Evolutionary conservation across 345 rosid species (phyloP).

Genomic region (Salix suchowensis): DNA sequence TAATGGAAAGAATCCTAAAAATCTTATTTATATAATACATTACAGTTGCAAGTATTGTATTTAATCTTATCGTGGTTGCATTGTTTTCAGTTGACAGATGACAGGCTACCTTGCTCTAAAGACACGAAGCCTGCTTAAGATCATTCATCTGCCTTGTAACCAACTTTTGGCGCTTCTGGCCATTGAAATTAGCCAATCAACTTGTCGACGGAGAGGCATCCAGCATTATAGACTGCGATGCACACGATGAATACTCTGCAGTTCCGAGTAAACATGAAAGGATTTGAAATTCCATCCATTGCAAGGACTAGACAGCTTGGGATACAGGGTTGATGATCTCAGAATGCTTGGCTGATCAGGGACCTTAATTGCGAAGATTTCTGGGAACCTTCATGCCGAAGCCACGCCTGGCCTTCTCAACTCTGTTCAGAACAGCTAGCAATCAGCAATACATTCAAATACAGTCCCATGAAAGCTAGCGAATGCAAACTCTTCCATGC

Average conservation of each 20-base stretch:
- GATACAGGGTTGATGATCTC: not conserved
- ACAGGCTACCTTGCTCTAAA: not conserved
- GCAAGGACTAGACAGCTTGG: not conserved
- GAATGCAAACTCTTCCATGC: not conserved
- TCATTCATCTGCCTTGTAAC: not conserved
- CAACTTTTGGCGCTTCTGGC: not conserved
- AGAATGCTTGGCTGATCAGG: not conserved
- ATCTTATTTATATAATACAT: not conserved
- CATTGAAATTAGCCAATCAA: not conserved
- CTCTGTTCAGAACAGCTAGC: conserved; percentile 10
- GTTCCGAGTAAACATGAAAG: not conserved
- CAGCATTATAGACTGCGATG: not conserved
- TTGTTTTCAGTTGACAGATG: not conserved
- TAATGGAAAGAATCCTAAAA: not conserved
- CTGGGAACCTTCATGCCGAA: conserved; percentile 28
- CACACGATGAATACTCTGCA: not conserved
- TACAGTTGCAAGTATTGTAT: too few relatives aligned
- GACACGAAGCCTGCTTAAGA: not conserved
- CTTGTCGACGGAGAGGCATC: not conserved
- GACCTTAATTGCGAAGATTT: not conserved
- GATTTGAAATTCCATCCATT: not conserved
- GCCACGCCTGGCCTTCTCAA: conserved; percentile 19
- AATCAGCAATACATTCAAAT: not conserved
- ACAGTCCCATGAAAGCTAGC: not conserved
- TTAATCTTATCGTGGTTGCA: too few relatives aligned